Base-by-base conservation (phyloP, 2,329 filamentous ascomycete genomes). In the Neofusicoccum laricinum region DNA sequence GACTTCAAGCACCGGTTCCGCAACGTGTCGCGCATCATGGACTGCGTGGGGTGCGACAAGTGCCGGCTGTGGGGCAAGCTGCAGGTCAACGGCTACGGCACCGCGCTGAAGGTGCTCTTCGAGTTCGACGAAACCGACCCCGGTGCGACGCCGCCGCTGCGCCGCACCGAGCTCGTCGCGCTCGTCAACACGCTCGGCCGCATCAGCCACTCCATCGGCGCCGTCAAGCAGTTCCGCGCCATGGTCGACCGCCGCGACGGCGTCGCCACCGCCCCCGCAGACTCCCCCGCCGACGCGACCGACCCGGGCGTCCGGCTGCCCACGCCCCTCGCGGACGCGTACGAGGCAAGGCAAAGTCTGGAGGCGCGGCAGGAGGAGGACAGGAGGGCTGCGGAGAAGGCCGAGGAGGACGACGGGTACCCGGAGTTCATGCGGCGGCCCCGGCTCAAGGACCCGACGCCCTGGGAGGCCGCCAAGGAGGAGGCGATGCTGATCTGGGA, bases 11-110 rank as follows among this genome's bases (percentile, higher is more conserved):
- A 96, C 77, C 91, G 95, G 15, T 99, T 99, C 84, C 88, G 95
- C 74, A 99, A 99, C 75, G 91, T 99, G 66, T 96, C 91, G 76
- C 88, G 95, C 45, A 85, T 98, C 68, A 99, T 99, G 95, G 95
- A 99, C 77, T 99, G 95, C 70, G 94, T 98, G 19, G 95, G 95
- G 49, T 99, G 95, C 77, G 95, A 99, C 80, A 99, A 99, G 81
- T 99, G 95, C 79, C 88, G 95, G 8, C 87, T 99, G 2, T 99
- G 95, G 95, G 95, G 95, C 55, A 99, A 99, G 79, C 80, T 99
- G 41, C 95, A 99, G 79, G 96, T 93, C 0, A 91, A 91, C 12
- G 95, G 95, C 2, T 98, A 97, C 74, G 95, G 95, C 57, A 92
- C 95, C 0, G 95, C 95, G 0, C 81, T 99, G 67, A 99, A 99